phyloP scores from a whole-genome alignment of 2,329 filamentous ascomycete genomes.

The Aspergillus novofumigatus region DNA sequence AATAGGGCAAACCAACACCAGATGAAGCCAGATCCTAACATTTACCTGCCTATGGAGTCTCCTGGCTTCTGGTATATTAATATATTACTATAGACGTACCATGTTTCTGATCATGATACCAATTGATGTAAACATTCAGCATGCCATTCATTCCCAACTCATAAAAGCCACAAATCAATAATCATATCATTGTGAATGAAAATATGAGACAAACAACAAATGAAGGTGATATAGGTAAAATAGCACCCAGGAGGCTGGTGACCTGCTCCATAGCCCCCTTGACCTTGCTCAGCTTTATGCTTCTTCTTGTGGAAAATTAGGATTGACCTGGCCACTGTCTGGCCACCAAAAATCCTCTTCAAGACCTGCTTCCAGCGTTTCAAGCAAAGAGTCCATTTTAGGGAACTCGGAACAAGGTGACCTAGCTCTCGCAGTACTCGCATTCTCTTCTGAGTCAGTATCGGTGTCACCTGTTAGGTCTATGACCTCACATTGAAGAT shows the following conservation, averaged over 20 bases:
- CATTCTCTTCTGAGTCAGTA: constrained; percentile 1
- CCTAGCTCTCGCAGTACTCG: background rate
- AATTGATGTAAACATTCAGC: background rate
- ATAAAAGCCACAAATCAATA: background rate
- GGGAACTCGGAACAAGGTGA: background rate
- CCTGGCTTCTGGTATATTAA: background rate
- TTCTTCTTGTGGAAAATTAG: constrained; percentile 22
- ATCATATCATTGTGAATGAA: background rate
- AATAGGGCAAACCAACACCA: background rate
- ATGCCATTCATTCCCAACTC: background rate
- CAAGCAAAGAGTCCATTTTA: background rate
- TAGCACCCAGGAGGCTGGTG: background rate
- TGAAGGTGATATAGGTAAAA: background rate
- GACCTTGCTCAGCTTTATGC: background rate
- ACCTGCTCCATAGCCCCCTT: background rate
- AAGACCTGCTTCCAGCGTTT: constrained; percentile 14
- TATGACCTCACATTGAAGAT: constrained; percentile 16
- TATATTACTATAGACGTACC: background rate
- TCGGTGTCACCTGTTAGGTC: constrained; percentile 26
- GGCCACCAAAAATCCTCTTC: constrained; percentile 40
- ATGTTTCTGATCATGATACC: background rate
- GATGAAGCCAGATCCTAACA: background rate
- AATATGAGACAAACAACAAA: background rate
- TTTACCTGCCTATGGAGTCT: background rate
- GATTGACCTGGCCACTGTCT: constrained; percentile 26